phyloP scores from a whole-genome alignment of 2,329 filamentous ascomycete genomes.

The Aspergillus vadensis region DNA sequence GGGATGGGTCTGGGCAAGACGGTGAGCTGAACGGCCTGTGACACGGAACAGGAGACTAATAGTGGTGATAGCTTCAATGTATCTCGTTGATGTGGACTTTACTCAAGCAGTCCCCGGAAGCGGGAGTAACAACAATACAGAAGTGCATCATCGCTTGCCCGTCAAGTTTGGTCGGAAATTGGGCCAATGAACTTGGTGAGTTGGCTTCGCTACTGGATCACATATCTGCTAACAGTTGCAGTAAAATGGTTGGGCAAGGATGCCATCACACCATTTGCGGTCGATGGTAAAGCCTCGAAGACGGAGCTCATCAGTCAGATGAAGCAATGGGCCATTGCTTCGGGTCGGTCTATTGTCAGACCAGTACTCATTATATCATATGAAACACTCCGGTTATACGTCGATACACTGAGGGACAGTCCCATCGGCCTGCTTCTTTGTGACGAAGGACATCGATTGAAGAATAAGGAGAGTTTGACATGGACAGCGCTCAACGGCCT shows the following conservation, averaged over 20 bases:
- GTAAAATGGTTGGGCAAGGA: conserved; percentile 94
- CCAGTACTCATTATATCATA: conserved; percentile 98
- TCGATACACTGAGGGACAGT: conserved; percentile 84
- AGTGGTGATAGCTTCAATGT: conserved; percentile 68
- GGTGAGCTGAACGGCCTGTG: conserved; percentile 31
- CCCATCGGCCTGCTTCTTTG: conserved; percentile 91
- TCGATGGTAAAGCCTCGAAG: conserved; percentile 94
- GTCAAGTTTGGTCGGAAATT: conserved; percentile 93
- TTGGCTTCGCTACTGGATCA: background rate
- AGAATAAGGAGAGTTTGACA: conserved; percentile 95
- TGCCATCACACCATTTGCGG: conserved; percentile 88
- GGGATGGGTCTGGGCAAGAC: conserved; percentile 99
- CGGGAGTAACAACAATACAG: conserved; percentile 90
- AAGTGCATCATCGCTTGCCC: conserved; percentile 97
- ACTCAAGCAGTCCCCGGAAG: conserved; percentile 90
- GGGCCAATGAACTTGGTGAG: conserved; percentile 82
- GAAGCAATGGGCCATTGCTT: conserved; percentile 91
- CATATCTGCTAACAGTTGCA: conserved; percentile 24
- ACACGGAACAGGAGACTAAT: conserved; percentile 23
- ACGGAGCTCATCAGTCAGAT: conserved; percentile 88
- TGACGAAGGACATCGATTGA: conserved; percentile 93
- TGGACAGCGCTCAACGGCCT: conserved; percentile 88
- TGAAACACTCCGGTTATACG: conserved; percentile 88
- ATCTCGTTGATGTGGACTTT: conserved; percentile 97
- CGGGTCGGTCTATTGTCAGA: conserved; percentile 82